A percentile compares a stretch with the other conserved stretches of the same genome.
phyloP scores from a whole-genome alignment of 805 yeast genomes.

The Teunomyces pallodes region DNA sequence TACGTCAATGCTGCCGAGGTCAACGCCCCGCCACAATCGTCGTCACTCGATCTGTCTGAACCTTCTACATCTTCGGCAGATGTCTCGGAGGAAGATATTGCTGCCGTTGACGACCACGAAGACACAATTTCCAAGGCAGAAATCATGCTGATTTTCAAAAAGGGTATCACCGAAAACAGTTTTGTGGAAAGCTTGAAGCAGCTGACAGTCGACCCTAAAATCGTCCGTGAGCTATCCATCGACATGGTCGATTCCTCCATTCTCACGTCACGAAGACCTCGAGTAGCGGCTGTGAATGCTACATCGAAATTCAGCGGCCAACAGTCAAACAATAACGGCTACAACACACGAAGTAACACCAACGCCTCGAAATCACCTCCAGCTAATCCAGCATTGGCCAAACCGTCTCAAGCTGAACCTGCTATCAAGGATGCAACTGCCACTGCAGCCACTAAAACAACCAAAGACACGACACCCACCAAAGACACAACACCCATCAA shows the following conservation, averaged over 20 bases:
- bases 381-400: no score
- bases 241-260: conserved; percentile 21
- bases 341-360: not conserved
- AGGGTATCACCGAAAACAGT: conserved; percentile 14
- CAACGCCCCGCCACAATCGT: not conserved
- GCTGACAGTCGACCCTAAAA: conserved; percentile 14
- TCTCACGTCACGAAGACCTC: not conserved
- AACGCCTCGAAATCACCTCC: not conserved
- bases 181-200: conserved; percentile 9
- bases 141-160: conserved; percentile 21
- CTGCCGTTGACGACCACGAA: not conserved
- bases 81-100: not conserved
- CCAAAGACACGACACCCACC: no score
- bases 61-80: not conserved
- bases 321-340: not conserved
- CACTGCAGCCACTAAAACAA: no score
- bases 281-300: conserved; percentile 10
- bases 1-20: not conserved
- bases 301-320: conserved; percentile 1
- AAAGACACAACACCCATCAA: no score
- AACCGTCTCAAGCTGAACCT: no score
- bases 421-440: no score
- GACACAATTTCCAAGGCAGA: conserved; percentile 15
- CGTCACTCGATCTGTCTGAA: not conserved
- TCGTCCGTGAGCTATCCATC: conserved; percentile 17